Base-by-base conservation (phyloP, 2,329 filamentous ascomycete species). In the Aspergillus versicolor region DNA sequence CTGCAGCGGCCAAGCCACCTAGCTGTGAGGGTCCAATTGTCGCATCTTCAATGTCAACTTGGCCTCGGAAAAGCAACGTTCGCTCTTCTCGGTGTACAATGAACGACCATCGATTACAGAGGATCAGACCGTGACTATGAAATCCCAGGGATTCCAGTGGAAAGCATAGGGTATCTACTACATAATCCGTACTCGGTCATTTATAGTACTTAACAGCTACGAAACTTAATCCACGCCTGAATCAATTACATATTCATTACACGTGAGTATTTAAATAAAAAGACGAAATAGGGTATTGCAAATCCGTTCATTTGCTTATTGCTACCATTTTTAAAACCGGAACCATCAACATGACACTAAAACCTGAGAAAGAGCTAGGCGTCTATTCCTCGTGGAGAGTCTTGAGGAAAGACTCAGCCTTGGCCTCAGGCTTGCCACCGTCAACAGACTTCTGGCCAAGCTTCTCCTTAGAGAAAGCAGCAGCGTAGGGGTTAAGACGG, bases 401-500 rank as follows among this genome's bases (percentile, higher is more conserved):
- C 66, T 75, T 71, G 56, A 77, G 69, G 81, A 86, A 88, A 59
- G 75, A 71, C 71, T 81, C 78, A 61, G 78, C 77, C 65, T 79
- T 76, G 65, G 70, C 73, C 73, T 80, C 75, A 57, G 86, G 84
- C 84, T 91, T 89, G 68, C 79, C 82, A 57, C 76, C 73, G 64
- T 86, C 79, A 65, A 84, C 70, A 79, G 86, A 84, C 80, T 86
- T 80, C 79, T 88, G 84, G 67, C 91, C 91, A 59, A 94, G 79
- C 81, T 91, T 89, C 74, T 91, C 86, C 85, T 95, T 91, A 70
- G 88, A 83, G 82, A 95, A 99, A 63, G 90, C 88, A 71, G 88
- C 84, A 70, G 94, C 93, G 82, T 99, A 99, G 65, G 94, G 94
- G 89, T 99, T 99, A 79, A 99, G 90, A 74, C 94, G 90, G 77